Evolutionary conservation across 1,284 basidiomycete genomes (phyloP).

Genomic region (Trametes hirsuta): DNA sequence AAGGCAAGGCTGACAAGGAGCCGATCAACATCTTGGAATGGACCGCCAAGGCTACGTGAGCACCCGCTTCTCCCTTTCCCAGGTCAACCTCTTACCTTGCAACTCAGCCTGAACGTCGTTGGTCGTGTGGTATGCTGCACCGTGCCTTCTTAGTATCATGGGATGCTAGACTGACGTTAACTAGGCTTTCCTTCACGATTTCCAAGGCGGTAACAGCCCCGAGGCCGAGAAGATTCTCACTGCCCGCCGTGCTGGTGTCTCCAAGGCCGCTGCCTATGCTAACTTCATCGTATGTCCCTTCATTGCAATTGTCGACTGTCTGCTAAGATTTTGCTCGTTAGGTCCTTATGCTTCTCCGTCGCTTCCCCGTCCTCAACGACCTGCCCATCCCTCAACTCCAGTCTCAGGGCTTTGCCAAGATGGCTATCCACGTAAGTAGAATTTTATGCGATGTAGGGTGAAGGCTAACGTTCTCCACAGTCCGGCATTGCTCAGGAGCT

Average conservation of each 20-base stretch:
- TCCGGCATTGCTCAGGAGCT: slow-evolving; percentile 10
- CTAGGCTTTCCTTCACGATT: slow-evolving; percentile 30
- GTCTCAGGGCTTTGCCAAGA: slow-evolving; percentile 31
- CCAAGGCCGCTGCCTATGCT: background rate
- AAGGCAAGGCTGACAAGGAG: background rate
- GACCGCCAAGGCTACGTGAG: slow-evolving; percentile 25
- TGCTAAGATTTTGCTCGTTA: background rate
- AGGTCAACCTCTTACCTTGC: background rate
- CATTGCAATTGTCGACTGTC: background rate
- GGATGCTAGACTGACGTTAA: background rate
- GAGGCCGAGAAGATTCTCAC: slow-evolving; percentile 28
- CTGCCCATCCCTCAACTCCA: slow-evolving; percentile 29
- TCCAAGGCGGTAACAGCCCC: slow-evolving; percentile 27
- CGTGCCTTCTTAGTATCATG: too few relatives aligned
- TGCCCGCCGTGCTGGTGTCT: slow-evolving; percentile 20
- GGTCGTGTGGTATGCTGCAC: slow-evolving; percentile 8
- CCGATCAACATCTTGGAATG: slow-evolving; percentile 26
- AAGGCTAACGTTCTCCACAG: background rate
- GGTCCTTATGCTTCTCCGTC: slow-evolving; percentile 29
- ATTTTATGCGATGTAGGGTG: background rate
- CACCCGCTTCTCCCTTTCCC: background rate
- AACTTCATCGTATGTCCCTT: background rate
- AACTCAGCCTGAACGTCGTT: slow-evolving; percentile 8
- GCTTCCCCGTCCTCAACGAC: slow-evolving; percentile 32
- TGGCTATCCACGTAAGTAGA: slow-evolving; percentile 23